Evolutionary conservation across 306 rosid species (phyloP).

Genomic region (Pyrus bretschneideri): DNA sequence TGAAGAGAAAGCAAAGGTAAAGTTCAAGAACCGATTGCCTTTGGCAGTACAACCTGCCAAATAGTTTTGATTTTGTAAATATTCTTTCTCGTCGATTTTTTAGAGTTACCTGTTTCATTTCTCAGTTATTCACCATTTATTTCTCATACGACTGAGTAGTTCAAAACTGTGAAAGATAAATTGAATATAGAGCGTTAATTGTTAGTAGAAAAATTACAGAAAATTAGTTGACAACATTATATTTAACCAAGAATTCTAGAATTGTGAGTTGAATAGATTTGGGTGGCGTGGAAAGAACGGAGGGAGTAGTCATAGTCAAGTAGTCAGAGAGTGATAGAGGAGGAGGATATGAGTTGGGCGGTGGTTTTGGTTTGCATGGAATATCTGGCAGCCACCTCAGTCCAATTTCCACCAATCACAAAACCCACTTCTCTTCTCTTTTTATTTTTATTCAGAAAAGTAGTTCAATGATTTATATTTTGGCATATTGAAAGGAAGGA

Average conservation of each 20-base stretch:
- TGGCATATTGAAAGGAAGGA: background rate
- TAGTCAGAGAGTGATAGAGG: background rate
- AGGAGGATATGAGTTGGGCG: background rate
- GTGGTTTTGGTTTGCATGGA: background rate
- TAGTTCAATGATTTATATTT: conserved; percentile 8
- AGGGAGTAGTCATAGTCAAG: background rate
- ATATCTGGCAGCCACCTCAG: background rate
- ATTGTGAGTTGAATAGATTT: background rate
- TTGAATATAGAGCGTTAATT: background rate
- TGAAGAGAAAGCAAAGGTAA: background rate
- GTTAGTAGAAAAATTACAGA: background rate
- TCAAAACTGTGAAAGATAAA: no score
- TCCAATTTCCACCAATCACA: background rate
- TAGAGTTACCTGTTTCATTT: no score
- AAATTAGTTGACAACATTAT: background rate
- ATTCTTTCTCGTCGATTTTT: fast-evolving
- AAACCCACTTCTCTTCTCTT: background rate
- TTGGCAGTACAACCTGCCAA: background rate
- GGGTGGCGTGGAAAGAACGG: background rate
- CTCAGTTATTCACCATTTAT: no score
- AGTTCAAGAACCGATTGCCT: background rate
- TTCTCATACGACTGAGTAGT: fast-evolving
- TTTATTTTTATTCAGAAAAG: background rate
- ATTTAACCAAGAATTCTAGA: background rate
- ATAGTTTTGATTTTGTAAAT: background rate